Conservation (phyloP, 306 rosid genomes). For the Castanea sativa region DNA sequence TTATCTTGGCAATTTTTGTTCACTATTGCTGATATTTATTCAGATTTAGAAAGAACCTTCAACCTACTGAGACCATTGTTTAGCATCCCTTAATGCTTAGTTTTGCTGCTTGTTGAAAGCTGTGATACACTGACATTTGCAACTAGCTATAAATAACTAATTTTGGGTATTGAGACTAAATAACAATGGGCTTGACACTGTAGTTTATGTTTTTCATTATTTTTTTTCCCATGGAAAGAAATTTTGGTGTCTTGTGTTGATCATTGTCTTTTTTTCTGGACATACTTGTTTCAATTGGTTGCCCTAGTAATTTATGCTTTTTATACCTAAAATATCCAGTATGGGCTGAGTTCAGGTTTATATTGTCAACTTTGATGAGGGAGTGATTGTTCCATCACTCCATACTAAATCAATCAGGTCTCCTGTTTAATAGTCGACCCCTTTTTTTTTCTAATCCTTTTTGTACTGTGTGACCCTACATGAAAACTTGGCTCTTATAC, state of each 20-base stretch:
- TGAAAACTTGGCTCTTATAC: neutral
- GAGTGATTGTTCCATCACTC: neutral
- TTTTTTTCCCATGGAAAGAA: neutral
- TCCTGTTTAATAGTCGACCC: neutral
- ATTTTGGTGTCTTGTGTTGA: neutral
- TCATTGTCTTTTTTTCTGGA: too few species aligned
- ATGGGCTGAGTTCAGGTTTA: neutral
- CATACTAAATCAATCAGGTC: neutral
- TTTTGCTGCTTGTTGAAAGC: too few species aligned
- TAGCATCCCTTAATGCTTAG: too few species aligned
- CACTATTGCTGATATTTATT: neutral
- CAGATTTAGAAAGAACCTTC: neutral
- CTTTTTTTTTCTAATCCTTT: too few species aligned
- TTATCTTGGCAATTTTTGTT: neutral
- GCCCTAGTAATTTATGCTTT: neutral
- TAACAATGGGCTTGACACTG: neutral
- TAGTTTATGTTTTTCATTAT: neutral
- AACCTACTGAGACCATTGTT: neutral
- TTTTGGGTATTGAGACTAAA: too few species aligned
- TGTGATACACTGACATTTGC: too few species aligned
- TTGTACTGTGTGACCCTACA: neutral
- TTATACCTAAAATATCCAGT: neutral
- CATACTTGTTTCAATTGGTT: neutral
- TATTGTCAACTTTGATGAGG: neutral
- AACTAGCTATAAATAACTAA: too few species aligned